These are phyloP conservation scores for Aschersonia sp. DNA, from an alignment of 2,329 filamentous ascomycete genomes.

Conservation along the genomic window DNA sequence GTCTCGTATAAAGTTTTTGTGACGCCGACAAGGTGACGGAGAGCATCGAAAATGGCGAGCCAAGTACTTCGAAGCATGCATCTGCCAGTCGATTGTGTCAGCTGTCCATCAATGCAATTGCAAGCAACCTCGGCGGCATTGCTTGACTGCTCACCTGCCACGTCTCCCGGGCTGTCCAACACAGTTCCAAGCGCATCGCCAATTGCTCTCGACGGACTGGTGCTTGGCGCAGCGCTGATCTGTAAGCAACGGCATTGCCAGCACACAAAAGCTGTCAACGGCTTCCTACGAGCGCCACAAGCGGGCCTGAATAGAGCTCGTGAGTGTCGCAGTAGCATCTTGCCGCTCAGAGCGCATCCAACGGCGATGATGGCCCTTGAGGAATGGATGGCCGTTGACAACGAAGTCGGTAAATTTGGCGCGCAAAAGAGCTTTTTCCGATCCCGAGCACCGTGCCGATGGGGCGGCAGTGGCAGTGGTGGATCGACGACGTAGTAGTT, in stretches of 20 bases:
- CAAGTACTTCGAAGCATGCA: slow-evolving; percentile 87
- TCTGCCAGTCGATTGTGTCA: slow-evolving; percentile 38
- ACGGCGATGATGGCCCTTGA: no score
- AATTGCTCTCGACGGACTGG: slow-evolving; percentile 32
- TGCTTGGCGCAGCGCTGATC: slow-evolving; percentile 46
- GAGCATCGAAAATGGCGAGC: slow-evolving; percentile 82
- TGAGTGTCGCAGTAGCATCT: slow-evolving; percentile 22
- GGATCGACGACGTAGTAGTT: not conserved
- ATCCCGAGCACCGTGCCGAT: slow-evolving; percentile 1
- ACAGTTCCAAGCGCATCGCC: slow-evolving; percentile 42
- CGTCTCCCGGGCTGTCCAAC: slow-evolving; percentile 28
- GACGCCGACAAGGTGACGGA: slow-evolving; percentile 88
- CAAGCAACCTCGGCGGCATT: not conserved
- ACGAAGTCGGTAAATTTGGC: not conserved
- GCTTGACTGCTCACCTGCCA: slow-evolving; percentile 28
- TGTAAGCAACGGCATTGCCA: slow-evolving; percentile 45
- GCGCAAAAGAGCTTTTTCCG: slow-evolving; percentile 17
- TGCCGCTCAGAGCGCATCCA: not conserved
- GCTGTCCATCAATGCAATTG: not conserved
- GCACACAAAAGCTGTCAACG: slow-evolving; percentile 26
- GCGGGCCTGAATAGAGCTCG: slow-evolving; percentile 22
- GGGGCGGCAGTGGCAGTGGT: no score
- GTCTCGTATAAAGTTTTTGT: slow-evolving; percentile 81
- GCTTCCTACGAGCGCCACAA: slow-evolving; percentile 14
- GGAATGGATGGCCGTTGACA: no score